Base-by-base conservation (phyloP, 2,329 filamentous ascomycete species). In the Ceratocystis lukuohia region DNA sequence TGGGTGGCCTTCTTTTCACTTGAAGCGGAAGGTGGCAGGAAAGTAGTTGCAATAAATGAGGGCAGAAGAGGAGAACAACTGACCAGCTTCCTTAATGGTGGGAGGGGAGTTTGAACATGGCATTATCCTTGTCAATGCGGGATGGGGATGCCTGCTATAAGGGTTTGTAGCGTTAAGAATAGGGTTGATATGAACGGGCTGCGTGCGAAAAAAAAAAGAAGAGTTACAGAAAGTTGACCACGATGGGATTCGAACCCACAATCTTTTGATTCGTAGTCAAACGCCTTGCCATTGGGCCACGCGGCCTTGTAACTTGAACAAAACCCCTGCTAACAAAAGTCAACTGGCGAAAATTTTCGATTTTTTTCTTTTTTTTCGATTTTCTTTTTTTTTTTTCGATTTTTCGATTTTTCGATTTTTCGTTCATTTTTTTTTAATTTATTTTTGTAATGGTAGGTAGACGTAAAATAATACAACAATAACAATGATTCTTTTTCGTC, bases 201-300 rank as follows among this genome's bases (percentile, higher is more conserved):
- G n/a, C 2, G 45, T 17, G 22, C 12, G 17, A 41, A 8, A 44
- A 30, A n/a, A 61, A 45, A 64, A 61, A 33, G 3, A 22, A 33
- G 33, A 56, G 66, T 48, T 57, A 56, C 48, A 33, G 33, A 41
- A 53, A 4, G 5, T 28, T 28, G 28, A 28, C 28, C 28, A 28
- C 28, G 28, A 28, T 28, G 28, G 28, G 28, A 65, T 65, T 67
- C 66, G 56, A 67, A 67, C 62, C 50, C 62, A 62, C 66, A 65
- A 67, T 67, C 61, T 67, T 64, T 64, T 61, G 61, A 67, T 67
- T 67, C 65, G 62, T 67, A 67, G 65, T 64, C 61, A 64, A 64
- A 64, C 62, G 61, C 65, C 62, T 67, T 67, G 61, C 65, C 61
- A 64, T 67, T 64, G 62, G 65, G 65, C 61, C 65, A 67, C 44